Evolutionary conservation across 129 eudicot species (phyloP).

Genomic region (Saussurea involucrata): DNA sequence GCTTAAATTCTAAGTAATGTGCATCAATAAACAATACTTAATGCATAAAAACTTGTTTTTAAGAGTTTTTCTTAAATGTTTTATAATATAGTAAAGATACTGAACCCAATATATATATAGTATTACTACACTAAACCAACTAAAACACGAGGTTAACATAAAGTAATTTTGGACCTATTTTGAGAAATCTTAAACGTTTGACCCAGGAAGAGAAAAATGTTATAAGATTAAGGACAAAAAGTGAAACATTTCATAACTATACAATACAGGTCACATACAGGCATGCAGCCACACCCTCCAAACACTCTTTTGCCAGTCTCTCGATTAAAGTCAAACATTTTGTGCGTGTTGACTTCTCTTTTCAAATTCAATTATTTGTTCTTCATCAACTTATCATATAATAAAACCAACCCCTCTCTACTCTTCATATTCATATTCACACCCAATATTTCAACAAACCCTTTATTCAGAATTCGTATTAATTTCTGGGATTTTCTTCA

Average conservation of each 20-base stretch:
- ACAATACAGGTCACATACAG: too few relatives aligned
- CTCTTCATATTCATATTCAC: background rate
- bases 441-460: constrained; percentile 3
- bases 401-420: constrained; percentile 1
- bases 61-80: too few relatives aligned
- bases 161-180: background rate
- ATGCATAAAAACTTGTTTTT: too few relatives aligned
- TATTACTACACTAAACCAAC: too few relatives aligned
- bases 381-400: background rate
- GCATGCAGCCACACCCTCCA: background rate
- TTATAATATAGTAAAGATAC: too few relatives aligned
- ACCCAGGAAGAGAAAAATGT: background rate
- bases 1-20: too few relatives aligned
- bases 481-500: background rate
- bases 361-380: background rate
- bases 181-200: background rate
- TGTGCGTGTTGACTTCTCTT: constrained; percentile 40
- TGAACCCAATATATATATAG: too few relatives aligned
- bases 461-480: constrained; percentile 5
- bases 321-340: constrained; percentile 19
- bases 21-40: too few relatives aligned
- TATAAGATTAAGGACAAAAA: background rate
- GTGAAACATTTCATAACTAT: background rate
- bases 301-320: background rate
- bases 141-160: too few relatives aligned